Evolutionary conservation across 495 filamentous ascomycete genomes (phyloP).

Genomic region (Aspergillus mulundensis): DNA sequence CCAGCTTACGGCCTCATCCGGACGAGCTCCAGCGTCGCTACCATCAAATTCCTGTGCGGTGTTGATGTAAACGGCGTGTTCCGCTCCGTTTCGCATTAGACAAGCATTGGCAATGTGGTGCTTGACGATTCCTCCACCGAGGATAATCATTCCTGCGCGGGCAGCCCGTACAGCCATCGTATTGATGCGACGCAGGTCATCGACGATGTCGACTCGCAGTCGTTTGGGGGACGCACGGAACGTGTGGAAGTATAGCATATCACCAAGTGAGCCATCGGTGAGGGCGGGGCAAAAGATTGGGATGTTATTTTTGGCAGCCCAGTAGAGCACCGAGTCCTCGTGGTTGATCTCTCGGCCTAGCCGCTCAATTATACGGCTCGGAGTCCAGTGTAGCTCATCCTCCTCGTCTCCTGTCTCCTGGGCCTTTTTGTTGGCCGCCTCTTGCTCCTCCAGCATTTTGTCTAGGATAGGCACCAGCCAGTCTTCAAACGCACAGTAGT

Average conservation of each 20-base stretch:
- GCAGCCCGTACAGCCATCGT: slow-evolving; percentile 80
- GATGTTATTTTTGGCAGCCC: slow-evolving; percentile 90
- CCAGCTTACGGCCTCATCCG: slow-evolving; percentile 97
- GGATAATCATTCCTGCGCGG: slow-evolving; percentile 85
- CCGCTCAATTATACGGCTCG: slow-evolving; percentile 77
- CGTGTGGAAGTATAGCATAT: slow-evolving; percentile 98
- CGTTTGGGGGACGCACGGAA: slow-evolving; percentile 77
- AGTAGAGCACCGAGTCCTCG: slow-evolving; percentile 83
- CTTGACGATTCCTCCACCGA: slow-evolving; percentile 90
- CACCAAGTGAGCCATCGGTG: slow-evolving; percentile 89
- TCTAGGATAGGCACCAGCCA: slow-evolving; percentile 93
- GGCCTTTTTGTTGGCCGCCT: slow-evolving; percentile 54
- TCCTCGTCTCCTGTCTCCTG: slow-evolving; percentile 52
- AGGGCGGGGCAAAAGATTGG: slow-evolving; percentile 95
- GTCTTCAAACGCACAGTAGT: slow-evolving; percentile 96
- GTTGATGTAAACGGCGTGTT: slow-evolving; percentile 95
- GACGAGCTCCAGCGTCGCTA: slow-evolving; percentile 90
- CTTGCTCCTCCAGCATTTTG: slow-evolving; percentile 87
- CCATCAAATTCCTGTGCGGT: slow-evolving; percentile 96
- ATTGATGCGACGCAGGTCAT: slow-evolving; percentile 86
- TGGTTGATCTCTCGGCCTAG: slow-evolving; percentile 90
- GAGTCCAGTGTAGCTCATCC: slow-evolving; percentile 80
- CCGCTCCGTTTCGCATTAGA: slow-evolving; percentile 93
- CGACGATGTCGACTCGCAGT: slow-evolving; percentile 80
- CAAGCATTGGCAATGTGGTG: slow-evolving; percentile 98